A percentile compares a stretch with the other conserved stretches of the same genome.
These are phyloP conservation scores for Pelargonium citronellum DNA, from an alignment of 441 rosid species.

Conservation along the genomic window DNA sequence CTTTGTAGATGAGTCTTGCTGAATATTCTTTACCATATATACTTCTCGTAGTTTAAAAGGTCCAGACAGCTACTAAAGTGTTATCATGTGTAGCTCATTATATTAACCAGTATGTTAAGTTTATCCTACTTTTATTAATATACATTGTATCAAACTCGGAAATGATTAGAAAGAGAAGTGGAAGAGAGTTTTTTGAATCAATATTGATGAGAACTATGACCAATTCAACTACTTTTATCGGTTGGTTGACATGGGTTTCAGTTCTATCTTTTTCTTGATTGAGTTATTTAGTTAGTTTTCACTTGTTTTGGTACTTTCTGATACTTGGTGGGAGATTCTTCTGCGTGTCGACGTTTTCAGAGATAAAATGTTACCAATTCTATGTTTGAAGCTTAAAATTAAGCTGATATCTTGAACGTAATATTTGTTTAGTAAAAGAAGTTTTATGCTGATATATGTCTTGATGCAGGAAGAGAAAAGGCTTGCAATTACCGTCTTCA, in stretches of 20 bases:
- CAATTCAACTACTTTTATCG: background rate
- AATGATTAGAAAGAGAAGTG: too few relatives aligned
- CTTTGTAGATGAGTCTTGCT: background rate
- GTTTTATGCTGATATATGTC: background rate
- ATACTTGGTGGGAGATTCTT: background rate
- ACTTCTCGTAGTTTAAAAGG: background rate
- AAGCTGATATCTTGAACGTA: too few relatives aligned
- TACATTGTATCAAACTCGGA: too few relatives aligned
- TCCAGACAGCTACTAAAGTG: too few relatives aligned
- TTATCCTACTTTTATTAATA: too few relatives aligned
- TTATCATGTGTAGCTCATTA: background rate
- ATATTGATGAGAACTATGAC: background rate
- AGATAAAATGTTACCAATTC: background rate
- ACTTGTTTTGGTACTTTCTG: background rate
- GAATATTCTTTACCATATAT: background rate
- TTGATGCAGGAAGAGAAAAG: slow-evolving; percentile 74
- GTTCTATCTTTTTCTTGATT: background rate
- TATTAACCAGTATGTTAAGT: too few relatives aligned
- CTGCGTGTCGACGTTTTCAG: background rate
- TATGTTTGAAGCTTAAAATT: background rate
- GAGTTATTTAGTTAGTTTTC: background rate
- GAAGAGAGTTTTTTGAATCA: background rate
- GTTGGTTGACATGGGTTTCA: background rate
- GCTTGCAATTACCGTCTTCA: slow-evolving; percentile 92
- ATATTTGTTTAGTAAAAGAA: background rate